These are phyloP conservation scores for Martiniozyma asiatica DNA, from an alignment of 1,139 yeast species.

Conservation along the genomic window DNA sequence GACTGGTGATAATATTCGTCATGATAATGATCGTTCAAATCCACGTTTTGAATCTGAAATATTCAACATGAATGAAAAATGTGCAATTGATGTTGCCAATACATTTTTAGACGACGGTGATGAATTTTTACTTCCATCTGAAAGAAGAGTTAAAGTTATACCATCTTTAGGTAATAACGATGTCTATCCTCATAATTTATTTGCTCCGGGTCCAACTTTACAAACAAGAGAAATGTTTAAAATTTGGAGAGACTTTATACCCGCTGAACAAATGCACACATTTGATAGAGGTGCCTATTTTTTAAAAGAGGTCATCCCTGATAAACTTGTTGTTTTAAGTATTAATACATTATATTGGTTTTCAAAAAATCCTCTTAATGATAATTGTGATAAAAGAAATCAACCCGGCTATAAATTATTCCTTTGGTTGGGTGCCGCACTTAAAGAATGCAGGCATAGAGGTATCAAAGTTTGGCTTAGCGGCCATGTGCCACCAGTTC, in stretches of 20 bases:
- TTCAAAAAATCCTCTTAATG: slow-evolving; percentile 70
- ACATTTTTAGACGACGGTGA: slow-evolving; percentile 36
- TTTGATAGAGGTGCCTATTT: slow-evolving; percentile 68
- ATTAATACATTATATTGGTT: slow-evolving; percentile 68
- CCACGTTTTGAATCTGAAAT: slow-evolving; percentile 68
- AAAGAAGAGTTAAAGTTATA: slow-evolving; percentile 33
- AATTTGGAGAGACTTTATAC: slow-evolving; percentile 67
- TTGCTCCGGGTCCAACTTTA: slow-evolving; percentile 74
- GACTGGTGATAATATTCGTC: slow-evolving; percentile 87
- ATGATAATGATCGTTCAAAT: slow-evolving; percentile 61
- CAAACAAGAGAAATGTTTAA: slow-evolving; percentile 67
- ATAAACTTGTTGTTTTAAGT: slow-evolving; percentile 62
- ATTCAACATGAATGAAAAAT: slow-evolving; percentile 52
- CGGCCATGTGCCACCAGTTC: slow-evolving; percentile 83
- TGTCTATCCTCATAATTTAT: slow-evolving; percentile 78
- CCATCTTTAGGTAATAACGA: slow-evolving; percentile 81
- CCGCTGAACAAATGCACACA: slow-evolving; percentile 63
- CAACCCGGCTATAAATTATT: slow-evolving; percentile 73
- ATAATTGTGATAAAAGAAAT: slow-evolving; percentile 57
- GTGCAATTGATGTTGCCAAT: slow-evolving; percentile 41
- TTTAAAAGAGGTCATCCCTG: slow-evolving; percentile 67
- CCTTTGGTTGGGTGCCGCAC: slow-evolving; percentile 65
- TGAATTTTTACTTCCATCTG: slow-evolving; percentile 31
- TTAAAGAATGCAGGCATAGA: slow-evolving; percentile 62
- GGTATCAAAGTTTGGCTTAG: slow-evolving; percentile 75